Percentiles rank a stretch among this genome's conserved stretches.
phyloP scores from a whole-genome alignment of 164 flowering plant species.

The Tinospora cordifolia region DNA sequence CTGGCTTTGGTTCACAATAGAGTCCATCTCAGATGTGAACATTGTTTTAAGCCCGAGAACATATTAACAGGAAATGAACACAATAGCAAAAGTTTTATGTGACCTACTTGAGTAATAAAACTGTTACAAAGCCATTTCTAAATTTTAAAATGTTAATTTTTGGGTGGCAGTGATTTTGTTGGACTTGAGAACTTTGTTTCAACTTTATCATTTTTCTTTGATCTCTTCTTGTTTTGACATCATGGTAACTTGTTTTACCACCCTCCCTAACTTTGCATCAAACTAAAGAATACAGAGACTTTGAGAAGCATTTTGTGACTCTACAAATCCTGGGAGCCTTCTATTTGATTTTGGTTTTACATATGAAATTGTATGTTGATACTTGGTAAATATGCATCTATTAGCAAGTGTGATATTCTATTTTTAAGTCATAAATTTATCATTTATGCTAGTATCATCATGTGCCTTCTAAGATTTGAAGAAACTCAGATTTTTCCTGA shows the following conservation, averaged over 20 bases:
- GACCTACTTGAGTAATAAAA: neutral
- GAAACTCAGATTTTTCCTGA: neutral
- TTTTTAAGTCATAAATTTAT: neutral
- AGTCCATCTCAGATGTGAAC: neutral
- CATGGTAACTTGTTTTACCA: too few species aligned
- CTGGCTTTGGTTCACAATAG: neutral
- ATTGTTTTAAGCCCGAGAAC: neutral
- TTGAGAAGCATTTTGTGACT: neutral
- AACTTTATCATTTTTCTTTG: neutral
- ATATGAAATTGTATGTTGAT: neutral
- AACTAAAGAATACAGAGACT: neutral
- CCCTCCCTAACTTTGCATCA: too few species aligned
- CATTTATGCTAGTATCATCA: neutral
- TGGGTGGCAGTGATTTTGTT: neutral
- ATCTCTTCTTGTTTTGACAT: too few species aligned
- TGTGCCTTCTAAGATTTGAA: neutral
- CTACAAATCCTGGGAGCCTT: too few species aligned
- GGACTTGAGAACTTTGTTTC: neutral
- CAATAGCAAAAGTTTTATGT: neutral
- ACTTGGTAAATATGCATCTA: neutral
- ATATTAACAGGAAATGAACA: neutral
- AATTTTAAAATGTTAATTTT: neutral
- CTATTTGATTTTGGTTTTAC: neutral
- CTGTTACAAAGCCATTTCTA: neutral
- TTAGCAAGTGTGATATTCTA: neutral